phyloP scores from a whole-genome alignment of 306 rosid species.

The Argentina anserina region DNA sequence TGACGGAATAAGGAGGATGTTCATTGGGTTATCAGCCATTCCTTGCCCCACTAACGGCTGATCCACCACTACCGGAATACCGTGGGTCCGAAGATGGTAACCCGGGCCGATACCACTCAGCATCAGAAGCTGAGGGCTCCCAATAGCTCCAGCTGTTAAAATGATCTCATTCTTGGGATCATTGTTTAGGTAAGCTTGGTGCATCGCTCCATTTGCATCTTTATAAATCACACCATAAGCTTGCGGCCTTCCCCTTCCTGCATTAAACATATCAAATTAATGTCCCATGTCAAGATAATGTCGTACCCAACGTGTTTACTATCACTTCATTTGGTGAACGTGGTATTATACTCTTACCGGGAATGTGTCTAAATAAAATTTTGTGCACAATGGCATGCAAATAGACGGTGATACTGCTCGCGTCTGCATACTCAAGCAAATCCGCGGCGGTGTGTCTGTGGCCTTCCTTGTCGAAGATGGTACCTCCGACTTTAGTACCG shows the following conservation, averaged over 20 bases:
- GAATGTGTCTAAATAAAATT: conserved; percentile 39
- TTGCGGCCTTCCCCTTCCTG: conserved; percentile 45
- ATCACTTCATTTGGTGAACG: background rate
- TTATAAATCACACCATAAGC: conserved; percentile 66
- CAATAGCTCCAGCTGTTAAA: conserved; percentile 69
- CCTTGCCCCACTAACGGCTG: conserved; percentile 68
- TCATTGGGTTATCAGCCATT: conserved; percentile 80
- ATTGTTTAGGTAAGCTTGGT: conserved; percentile 39
- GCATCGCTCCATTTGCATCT: conserved; percentile 47
- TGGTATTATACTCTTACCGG: conserved; percentile 27
- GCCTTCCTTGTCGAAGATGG: conserved; percentile 56
- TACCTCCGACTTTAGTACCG: conserved; percentile 75
- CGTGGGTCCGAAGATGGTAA: conserved; percentile 52
- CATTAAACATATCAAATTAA: background rate
- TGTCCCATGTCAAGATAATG: background rate
- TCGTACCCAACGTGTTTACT: background rate
- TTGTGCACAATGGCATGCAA: conserved; percentile 62
- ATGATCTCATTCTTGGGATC: conserved; percentile 46
- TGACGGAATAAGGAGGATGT: conserved; percentile 51
- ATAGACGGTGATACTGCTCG: conserved; percentile 49
- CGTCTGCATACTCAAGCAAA: conserved; percentile 59
- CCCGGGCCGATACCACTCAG: conserved; percentile 69
- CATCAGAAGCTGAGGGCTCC: conserved; percentile 70
- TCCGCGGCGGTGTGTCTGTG: conserved; percentile 71
- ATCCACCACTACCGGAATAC: conserved; percentile 45